Evolutionary conservation across 2,329 filamentous ascomycete species (phyloP), one percentile per base, ranked within the genome.

Genomic region (Xylariaceae sp.): DNA sequence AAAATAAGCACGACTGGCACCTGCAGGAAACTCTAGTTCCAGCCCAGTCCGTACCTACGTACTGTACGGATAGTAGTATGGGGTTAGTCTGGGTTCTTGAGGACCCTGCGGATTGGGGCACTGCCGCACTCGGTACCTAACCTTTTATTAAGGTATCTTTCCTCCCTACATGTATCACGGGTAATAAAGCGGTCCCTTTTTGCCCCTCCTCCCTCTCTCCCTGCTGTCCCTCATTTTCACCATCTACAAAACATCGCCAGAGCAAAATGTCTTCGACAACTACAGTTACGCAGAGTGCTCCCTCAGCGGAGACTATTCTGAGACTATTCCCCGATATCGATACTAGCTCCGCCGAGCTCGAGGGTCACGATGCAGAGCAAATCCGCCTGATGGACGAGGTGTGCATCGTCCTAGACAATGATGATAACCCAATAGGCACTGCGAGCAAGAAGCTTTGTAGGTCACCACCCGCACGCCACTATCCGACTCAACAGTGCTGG

Each of bases 371-470:
- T 79, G 94, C 91, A 74, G 94, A 98, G 81, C 95, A 99, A 79
- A 96, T 97, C 70, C 88, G 94, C 47, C 79, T 99, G 69, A 99
- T 99, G 95, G 94, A 99, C 71, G 95, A 98, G 80, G 90, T 97
- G 46, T 99, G 95, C 83, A 98, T 99, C 73, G 95, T 99, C 16
- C 80, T 96, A 43, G 94, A 98, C 75, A 87, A 96, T 69, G 85
- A 98, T 69, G 95, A 98, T 75, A 81, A 86, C 69, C 93, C 94
- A 26, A 96, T 99, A 74, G 95, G 95, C 62, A 96, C 92, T 66
- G 94, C 92, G 48, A 96, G 91, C 87, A 98, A 99, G 85, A 99
- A 99, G 81, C 86, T 92, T 53, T 99, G 95, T 96, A 79, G 67
- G 89, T 36, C 9, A 34, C 21, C 9, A 14, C 17, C 33, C 4